phyloP scores from a whole-genome alignment of 2,329 filamentous ascomycete genomes.

The Madurella fahalii region DNA sequence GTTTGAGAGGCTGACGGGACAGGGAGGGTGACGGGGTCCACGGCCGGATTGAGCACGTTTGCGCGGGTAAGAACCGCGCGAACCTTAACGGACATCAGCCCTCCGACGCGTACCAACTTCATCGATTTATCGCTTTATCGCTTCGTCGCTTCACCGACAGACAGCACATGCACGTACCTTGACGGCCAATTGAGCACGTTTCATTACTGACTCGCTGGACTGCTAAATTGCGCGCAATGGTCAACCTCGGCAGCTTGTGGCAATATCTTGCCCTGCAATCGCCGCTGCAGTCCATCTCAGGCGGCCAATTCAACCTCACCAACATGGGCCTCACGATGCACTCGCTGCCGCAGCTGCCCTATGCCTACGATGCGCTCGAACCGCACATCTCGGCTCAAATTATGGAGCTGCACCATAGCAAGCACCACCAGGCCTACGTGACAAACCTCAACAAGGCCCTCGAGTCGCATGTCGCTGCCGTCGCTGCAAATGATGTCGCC shows the following conservation, averaged over 20 bases:
- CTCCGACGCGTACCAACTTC: conserved; percentile 11
- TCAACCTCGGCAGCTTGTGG: conserved; percentile 24
- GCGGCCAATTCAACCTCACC: conserved; percentile 19
- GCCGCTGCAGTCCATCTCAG: conserved; percentile 21
- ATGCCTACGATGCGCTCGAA: conserved; percentile 52
- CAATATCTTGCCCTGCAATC: conserved; percentile 25
- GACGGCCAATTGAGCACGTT: conserved; percentile 11
- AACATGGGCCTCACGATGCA: conserved; percentile 32
- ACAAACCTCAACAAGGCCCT: conserved; percentile 79
- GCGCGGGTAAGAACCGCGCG: conserved; percentile 18
- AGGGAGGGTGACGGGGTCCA: neutral
- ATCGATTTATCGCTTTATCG: neutral
- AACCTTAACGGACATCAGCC: conserved; percentile 8
- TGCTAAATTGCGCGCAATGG: conserved; percentile 21
- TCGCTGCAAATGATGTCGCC: conserved; percentile 50
- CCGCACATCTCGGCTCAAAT: conserved; percentile 75
- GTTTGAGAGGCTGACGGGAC: conserved; percentile 1
- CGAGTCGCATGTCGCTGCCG: conserved; percentile 63
- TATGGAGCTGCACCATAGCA: conserved; percentile 94
- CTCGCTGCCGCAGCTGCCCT: conserved; percentile 31
- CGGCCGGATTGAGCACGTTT: conserved; percentile 25
- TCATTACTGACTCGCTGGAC: neutral
- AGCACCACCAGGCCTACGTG: conserved; percentile 93
- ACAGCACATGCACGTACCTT: conserved; percentile 11
- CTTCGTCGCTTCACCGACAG: neutral